A percentile compares a stretch with the other conserved stretches of the same genome.
phyloP scores from a whole-genome alignment of 1,284 basidiomycete genomes.

The Trichosporon sp. region DNA sequence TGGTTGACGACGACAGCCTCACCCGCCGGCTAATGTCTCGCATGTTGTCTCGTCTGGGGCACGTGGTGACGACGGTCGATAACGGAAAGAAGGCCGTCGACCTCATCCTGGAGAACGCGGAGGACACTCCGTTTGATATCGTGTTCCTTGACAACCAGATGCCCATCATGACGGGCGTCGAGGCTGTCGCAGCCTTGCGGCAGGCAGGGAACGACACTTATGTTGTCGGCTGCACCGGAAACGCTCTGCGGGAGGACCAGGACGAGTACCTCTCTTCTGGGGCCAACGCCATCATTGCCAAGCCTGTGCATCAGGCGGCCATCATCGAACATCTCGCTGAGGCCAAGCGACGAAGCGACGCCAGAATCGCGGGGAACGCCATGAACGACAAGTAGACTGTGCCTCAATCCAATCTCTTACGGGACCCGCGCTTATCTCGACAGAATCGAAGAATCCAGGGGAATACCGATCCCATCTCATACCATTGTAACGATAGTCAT shows the following conservation, averaged over 20 bases:
- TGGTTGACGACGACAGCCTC: slow-evolving; percentile 51
- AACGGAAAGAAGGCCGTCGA: slow-evolving; percentile 77
- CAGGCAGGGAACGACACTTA: slow-evolving; percentile 64
- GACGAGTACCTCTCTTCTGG: slow-evolving; percentile 72
- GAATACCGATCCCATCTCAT: not conserved
- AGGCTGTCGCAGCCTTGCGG: slow-evolving; percentile 63
- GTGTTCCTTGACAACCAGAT: slow-evolving; percentile 39
- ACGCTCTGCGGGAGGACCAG: slow-evolving; percentile 60
- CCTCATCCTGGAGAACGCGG: slow-evolving; percentile 53
- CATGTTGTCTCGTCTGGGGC: slow-evolving; percentile 72
- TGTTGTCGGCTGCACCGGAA: slow-evolving; percentile 64
- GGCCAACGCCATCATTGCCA: slow-evolving; percentile 54
- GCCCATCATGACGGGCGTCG: slow-evolving; percentile 72
- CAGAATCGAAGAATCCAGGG: not conserved
- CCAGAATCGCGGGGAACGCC: not conserved
- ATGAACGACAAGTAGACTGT: not conserved
- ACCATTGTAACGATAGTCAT: not conserved
- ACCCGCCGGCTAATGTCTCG: slow-evolving; percentile 78
- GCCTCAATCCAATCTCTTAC: not conserved
- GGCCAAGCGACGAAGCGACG: slow-evolving; percentile 26
- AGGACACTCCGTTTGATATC: slow-evolving; percentile 14
- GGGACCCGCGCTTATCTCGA: not conserved
- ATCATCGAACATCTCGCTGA: slow-evolving; percentile 38
- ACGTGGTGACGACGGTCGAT: slow-evolving; percentile 72
- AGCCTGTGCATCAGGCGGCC: slow-evolving; percentile 44